Evolutionary conservation across 768 basidiomycete genomes (phyloP).

Genomic region (Podaxis sp.): DNA sequence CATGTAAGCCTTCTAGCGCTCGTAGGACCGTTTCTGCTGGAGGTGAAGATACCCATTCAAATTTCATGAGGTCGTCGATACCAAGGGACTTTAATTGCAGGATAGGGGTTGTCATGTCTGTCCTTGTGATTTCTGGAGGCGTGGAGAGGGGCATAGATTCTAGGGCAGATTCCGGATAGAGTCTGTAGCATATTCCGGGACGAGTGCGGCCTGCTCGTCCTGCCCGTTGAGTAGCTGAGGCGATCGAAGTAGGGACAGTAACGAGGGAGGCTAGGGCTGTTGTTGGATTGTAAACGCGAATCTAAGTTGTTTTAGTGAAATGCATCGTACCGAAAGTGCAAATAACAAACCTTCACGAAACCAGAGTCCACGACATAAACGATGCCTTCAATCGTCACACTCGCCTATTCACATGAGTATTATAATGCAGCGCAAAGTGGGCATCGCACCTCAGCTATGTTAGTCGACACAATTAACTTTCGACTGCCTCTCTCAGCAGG

Average conservation of each 20-base stretch:
- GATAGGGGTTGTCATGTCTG: conserved; percentile 89
- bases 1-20: conserved; percentile 80
- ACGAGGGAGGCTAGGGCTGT: conserved; percentile 83
- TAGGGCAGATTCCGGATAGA: conserved; percentile 72
- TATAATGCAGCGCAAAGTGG: background rate
- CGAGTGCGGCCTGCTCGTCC: conserved; percentile 95
- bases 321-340: background rate
- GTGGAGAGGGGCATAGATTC: conserved; percentile 65
- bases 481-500: conserved; percentile 71
- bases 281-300: conserved; percentile 86
- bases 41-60: conserved; percentile 92
- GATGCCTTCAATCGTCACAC: conserved; percentile 95
- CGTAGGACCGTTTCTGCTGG: conserved; percentile 83
- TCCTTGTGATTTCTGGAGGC: conserved; percentile 87
- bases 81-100: conserved; percentile 94
- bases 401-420: conserved; percentile 54
- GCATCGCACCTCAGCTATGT: conserved; percentile 82
- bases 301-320: conserved; percentile 42
- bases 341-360: conserved; percentile 77
- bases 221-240: conserved; percentile 90
- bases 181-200: conserved; percentile 87
- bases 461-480: conserved; percentile 92
- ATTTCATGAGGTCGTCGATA: conserved; percentile 92
- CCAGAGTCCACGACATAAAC: conserved; percentile 93
- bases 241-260: conserved; percentile 79